Percentiles rank a stretch among this genome's conserved stretches.
Evolutionary conservation across 2,329 filamentous ascomycete species (phyloP).

Genomic region (Fusarium miscanthi): DNA sequence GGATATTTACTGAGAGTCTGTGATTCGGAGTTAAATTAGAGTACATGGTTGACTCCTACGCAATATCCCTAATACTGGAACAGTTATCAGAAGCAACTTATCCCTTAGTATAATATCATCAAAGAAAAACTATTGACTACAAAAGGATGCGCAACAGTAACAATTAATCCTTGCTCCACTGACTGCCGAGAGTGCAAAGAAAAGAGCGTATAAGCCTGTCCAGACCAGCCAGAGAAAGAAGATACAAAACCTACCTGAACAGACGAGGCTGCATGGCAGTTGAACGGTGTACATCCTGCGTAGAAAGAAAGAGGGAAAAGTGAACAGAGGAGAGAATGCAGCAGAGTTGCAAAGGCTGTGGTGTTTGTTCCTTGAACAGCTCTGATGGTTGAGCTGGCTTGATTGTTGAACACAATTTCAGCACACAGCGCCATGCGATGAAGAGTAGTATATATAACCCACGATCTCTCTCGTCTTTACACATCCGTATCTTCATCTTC

Average conservation of each 20-base stretch:
- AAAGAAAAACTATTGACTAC: fast-evolving
- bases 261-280: fast-evolving
- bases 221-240: not conserved
- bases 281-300: not conserved
- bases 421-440: fast-evolving
- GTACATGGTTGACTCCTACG: fast-evolving
- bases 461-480: fast-evolving
- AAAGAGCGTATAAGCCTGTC: fast-evolving
- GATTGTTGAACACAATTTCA: fast-evolving
- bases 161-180: no score
- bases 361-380: not conserved
- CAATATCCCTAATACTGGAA: fast-evolving
- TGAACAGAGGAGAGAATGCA: not conserved
- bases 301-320: not conserved
- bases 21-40: fast-evolving
- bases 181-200: fast-evolving
- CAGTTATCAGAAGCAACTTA: fast-evolving
- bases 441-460: not conserved
- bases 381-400: not conserved
- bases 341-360: not conserved
- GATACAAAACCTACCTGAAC: fast-evolving
- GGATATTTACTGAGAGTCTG: fast-evolving
- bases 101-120: no score
- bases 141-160: not conserved
- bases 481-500: no score